Base-by-base conservation (phyloP, 2,329 filamentous ascomycete species). In the Colletotrichum sp. region DNA sequence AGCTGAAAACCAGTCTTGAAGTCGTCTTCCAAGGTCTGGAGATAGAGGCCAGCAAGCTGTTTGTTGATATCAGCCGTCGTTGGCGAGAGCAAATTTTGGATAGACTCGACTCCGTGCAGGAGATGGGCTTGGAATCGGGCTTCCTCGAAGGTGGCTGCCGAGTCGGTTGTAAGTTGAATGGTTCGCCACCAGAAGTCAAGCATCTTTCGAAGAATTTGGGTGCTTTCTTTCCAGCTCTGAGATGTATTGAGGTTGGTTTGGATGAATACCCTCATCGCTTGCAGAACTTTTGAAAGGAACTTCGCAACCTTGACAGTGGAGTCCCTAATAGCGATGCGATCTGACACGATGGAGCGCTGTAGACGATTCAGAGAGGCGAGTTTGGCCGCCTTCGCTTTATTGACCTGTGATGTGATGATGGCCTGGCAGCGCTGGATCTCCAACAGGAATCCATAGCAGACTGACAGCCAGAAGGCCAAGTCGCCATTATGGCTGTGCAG, bases 1-100 rank as follows among this genome's bases (percentile, higher is more conserved):
- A 98, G 86, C 71, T 92, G 92, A 85, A 96, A 96, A 3, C 92
- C 92, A 18, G 91, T 89, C 28, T 91, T 89, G 81, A 98, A 96
- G 66, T 89, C 89, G 52, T 85, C 85, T 59, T 89, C 84, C 3
- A 93, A 80, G 8, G 84, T 86, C 1, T 83, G 80, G 2, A 87
- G 79, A 44, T 91, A 81, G 12, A 81, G 77, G 2, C 81, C 79
- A 6, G 87, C 80, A n/a, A 92, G 84, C 3, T 85, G 81, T 4
- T 80, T 81, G 39, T 84, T 80, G n/a, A 77, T 81, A 3, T 74
- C 72, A 10, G 83, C 79, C 10, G 80, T 79, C 3, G 77, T 48
- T 4, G 80, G 76, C 4, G 77, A 76, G 6, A 85, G 67, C 26
- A 84, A 82, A 5, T 81, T 81, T n/a, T 84, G 81, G 2, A 92